Percentiles rank a stretch among this genome's conserved stretches.
phyloP scores from a whole-genome alignment of 495 filamentous ascomycete genomes.

The Wilcoxina mikolae region DNA sequence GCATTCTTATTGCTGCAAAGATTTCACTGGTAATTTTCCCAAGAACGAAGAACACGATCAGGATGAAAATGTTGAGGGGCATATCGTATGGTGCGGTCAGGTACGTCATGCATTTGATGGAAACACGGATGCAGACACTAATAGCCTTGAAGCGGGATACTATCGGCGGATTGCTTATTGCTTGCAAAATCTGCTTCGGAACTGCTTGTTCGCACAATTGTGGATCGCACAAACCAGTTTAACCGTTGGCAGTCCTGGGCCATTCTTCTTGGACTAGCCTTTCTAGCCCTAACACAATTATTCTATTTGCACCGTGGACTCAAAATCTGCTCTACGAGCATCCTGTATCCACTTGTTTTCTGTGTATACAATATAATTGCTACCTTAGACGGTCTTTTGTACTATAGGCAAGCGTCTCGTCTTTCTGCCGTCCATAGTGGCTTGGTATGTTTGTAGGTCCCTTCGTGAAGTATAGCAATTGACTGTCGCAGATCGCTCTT shows the following conservation, averaged over 20 bases:
- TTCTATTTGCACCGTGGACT: conserved; percentile 91
- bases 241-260: conserved; percentile 95
- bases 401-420: conserved; percentile 77
- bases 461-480: not conserved
- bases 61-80: conserved; percentile 49
- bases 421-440: conserved; percentile 60
- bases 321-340: conserved; percentile 85
- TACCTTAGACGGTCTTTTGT: conserved; percentile 91
- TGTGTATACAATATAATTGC: conserved; percentile 99
- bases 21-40: conserved; percentile 14
- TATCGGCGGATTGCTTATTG: conserved; percentile 84
- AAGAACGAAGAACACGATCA: conserved; percentile 11
- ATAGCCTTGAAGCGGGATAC: conserved; percentile 50
- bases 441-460: conserved; percentile 33
- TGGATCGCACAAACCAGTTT: conserved; percentile 84
- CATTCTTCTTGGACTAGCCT: conserved; percentile 68
- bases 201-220: conserved; percentile 80
- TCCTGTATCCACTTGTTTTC: conserved; percentile 95
- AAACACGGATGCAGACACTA: conserved; percentile 7
- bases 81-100: conserved; percentile 75
- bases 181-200: conserved; percentile 95
- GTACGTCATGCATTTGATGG: conserved; percentile 14
- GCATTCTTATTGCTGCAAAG: conserved; percentile 50
- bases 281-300: conserved; percentile 74
- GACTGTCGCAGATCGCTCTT: conserved; percentile 46